phyloP scores from a whole-genome alignment of 75 land plant genomes.

The Pinus taeda region DNA sequence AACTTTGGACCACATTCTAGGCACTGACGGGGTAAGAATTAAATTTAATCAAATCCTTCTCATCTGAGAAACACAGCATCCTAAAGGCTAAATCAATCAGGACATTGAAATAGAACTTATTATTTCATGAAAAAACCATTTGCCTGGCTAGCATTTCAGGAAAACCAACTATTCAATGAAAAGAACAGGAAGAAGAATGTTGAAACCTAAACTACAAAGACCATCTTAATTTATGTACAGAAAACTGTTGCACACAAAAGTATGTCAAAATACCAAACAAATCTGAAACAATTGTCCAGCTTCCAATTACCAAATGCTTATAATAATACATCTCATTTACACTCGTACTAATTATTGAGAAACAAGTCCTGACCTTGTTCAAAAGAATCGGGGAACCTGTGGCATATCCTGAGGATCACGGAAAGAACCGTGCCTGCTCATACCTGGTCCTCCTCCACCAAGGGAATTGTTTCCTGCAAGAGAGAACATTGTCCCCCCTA shows the following conservation, averaged over 20 bases:
- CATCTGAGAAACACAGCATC: too few species aligned
- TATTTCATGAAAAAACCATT: too few species aligned
- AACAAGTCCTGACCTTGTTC: constrained; percentile 1
- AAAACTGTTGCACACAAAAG: background rate
- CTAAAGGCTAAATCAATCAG: too few species aligned
- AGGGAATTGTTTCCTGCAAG: background rate
- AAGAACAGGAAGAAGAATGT: too few species aligned
- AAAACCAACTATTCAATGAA: too few species aligned
- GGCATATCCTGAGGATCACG: constrained; percentile 1
- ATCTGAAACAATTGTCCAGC: background rate
- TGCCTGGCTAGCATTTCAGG: too few species aligned
- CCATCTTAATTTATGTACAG: too few species aligned
- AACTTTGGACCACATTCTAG: too few species aligned
- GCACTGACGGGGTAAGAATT: too few species aligned
- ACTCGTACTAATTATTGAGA: constrained; percentile 1
- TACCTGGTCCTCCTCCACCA: constrained; percentile 6
- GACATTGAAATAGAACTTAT: too few species aligned
- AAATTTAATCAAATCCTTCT: too few species aligned
- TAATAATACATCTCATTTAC: constrained; percentile 7
- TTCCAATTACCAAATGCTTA: background rate
- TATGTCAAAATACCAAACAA: background rate
- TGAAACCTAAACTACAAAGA: too few species aligned
- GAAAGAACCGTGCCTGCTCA: constrained; percentile 5
- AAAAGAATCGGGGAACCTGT: constrained; percentile 1
- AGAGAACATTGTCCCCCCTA: background rate